phyloP scores from a whole-genome alignment of 768 basidiomycete species.

The Boletus subparvulus region DNA sequence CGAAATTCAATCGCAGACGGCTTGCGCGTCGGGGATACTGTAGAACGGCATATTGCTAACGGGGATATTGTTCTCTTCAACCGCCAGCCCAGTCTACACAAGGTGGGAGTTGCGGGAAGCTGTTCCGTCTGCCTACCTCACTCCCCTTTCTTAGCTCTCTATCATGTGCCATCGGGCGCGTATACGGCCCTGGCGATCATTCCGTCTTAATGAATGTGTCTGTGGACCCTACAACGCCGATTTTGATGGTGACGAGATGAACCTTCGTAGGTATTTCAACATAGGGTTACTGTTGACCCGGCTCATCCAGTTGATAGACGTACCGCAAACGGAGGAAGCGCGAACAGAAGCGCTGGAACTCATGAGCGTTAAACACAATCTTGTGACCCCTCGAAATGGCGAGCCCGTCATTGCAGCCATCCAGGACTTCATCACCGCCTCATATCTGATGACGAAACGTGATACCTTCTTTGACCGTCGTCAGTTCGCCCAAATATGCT shows the following conservation, averaged over 20 bases:
- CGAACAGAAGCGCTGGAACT: conserved; percentile 94
- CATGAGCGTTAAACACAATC: conserved; percentile 95
- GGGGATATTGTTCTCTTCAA: conserved; percentile 98
- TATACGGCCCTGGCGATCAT: conserved; percentile 95
- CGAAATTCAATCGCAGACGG: conserved; percentile 77
- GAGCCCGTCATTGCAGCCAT: conserved; percentile 99
- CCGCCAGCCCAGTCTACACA: conserved; percentile 97
- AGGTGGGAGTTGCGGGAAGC: conserved; percentile 43
- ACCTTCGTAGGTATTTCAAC: conserved; percentile 68
- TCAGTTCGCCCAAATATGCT: conserved; percentile 96
- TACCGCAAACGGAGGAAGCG: conserved; percentile 98
- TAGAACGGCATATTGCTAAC: conserved; percentile 92
- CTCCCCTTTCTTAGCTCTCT: conserved; percentile 60
- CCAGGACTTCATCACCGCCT: conserved; percentile 99
- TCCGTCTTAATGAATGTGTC: conserved; percentile 97
- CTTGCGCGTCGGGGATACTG: conserved; percentile 83
- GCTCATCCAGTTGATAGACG: conserved; percentile 53
- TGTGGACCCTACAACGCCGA: conserved; percentile 99
- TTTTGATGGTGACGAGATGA: conserved; percentile 99
- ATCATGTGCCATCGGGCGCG: conserved; percentile 99
- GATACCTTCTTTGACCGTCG: conserved; percentile 92
- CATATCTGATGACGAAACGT: conserved; percentile 89
- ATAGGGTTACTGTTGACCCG: not conserved
- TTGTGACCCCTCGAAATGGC: conserved; percentile 97
- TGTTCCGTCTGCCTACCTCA: not conserved